Conservation (phyloP, 768 basidiomycete genomes). For the Ramaria sp. region DNA sequence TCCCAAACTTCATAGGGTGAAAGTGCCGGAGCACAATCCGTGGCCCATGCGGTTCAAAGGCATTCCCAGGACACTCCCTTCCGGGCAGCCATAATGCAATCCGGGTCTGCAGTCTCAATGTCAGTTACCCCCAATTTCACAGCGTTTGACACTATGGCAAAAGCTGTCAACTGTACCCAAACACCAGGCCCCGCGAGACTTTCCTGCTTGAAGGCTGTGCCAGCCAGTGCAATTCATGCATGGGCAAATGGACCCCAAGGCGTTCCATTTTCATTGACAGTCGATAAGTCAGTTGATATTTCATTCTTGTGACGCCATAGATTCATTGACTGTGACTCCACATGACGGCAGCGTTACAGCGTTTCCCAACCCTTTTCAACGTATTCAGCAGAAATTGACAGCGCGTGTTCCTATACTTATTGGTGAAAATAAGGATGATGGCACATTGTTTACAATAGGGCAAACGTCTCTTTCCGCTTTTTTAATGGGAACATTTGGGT, state of each 20-base stretch:
- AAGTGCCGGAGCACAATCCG: slow-evolving; percentile 6
- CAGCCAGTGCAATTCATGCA: slow-evolving; percentile 13
- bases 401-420: slow-evolving; percentile 14
- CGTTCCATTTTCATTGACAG: slow-evolving; percentile 3
- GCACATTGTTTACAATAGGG: slow-evolving; percentile 13
- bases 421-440: slow-evolving; percentile 16
- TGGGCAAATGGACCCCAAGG: slow-evolving; percentile 13
- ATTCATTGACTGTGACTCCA: background rate
- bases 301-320: background rate
- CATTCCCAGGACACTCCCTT: slow-evolving; percentile 24
- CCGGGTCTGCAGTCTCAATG: slow-evolving; percentile 13
- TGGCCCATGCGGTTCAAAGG: slow-evolving; percentile 6
- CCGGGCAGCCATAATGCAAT: slow-evolving; percentile 42
- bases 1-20: slow-evolving; percentile 1
- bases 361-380: slow-evolving; percentile 12
- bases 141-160: slow-evolving; percentile 17
- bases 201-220: slow-evolving; percentile 16
- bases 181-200: slow-evolving; percentile 15
- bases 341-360: background rate
- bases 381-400: slow-evolving; percentile 12
- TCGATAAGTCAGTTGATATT: slow-evolving; percentile 6
- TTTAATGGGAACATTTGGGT: slow-evolving; percentile 1
- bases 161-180: slow-evolving; percentile 13
- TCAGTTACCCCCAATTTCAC: slow-evolving; percentile 22
- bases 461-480: slow-evolving; percentile 12